Evolutionary conservation across 495 filamentous ascomycete genomes (phyloP), one percentile per base, ranked within the genome.

Genomic region (Lentithecium fluviatile): DNA sequence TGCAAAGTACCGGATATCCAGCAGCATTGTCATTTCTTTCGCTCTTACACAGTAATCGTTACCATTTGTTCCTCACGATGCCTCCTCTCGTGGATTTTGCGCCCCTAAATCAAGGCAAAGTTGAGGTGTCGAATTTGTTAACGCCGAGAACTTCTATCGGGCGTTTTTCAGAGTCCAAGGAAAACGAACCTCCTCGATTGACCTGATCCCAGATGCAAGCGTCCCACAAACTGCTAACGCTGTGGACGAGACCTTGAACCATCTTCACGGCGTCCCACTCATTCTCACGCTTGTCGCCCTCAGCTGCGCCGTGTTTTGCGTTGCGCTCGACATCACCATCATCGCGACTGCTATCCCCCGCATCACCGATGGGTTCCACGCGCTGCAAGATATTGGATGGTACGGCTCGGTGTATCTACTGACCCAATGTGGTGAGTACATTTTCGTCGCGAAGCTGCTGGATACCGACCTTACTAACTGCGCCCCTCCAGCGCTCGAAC

Each of bases 401-500:
- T 57, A 57, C 19, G 42, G 29, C 10, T 32, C 29, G 10, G 29
- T 10, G 29, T 32, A 32, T 32, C 29, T 32, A 10, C 29, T 32
- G 29, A 32, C 29, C 10, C 3, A 3, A 24, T 46, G 34, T 15
- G 26, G 58, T 47, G 23, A 21, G 13, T 36, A 15, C 17, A 20
- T 21, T 55, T 17, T 42, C 58, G 13, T 19, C 36, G 3, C 6
- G 81, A 66, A 6, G 3, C 6, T 2, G 17, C 20, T 19, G 5
- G 19, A 23, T 48, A 8, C 13, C 20, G 17, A 19, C 3, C 46
- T 1, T 32, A 11, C 24, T 20, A 15, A 52, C 10, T 32, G 4
- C 29, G 29, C 3, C 4, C 10, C 29, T n/a, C 29, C 29, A 32
- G 75, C 85, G 4, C 81, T 92, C 42, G 85, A 87, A 58, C 77